phyloP scores from a whole-genome alignment of 306 rosid species.

The Cicer cuneatum region DNA sequence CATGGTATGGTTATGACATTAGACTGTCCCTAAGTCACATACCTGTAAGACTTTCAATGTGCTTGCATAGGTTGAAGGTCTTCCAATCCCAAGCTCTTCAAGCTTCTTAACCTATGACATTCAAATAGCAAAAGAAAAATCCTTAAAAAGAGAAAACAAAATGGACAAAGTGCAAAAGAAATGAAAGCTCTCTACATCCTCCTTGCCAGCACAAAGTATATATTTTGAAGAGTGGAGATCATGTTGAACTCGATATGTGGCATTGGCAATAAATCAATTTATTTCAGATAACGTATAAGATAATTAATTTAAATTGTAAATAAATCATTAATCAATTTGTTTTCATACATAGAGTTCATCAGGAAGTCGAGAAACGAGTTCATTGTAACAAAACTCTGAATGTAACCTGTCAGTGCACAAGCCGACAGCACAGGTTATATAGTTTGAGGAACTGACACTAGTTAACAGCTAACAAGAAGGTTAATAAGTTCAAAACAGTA shows the following conservation, averaged over 20 bases:
- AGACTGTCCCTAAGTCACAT: conserved; percentile 41
- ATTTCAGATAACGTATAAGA: conserved; percentile 18
- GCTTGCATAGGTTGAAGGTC: conserved; percentile 95
- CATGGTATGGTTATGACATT: background rate
- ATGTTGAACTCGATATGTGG: conserved; percentile 8
- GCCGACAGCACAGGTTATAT: background rate
- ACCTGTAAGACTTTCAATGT: conserved; percentile 91
- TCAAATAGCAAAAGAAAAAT: conserved; percentile 36
- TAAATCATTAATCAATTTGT: background rate
- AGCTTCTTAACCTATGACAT: conserved; percentile 80
- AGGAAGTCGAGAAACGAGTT: background rate
- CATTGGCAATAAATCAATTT: conserved; percentile 6
- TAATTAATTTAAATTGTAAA: conserved; percentile 16
- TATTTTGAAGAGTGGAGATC: conserved; percentile 17
- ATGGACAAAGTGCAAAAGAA: conserved; percentile 33
- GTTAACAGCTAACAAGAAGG: conserved; percentile 28
- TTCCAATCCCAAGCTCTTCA: conserved; percentile 99
- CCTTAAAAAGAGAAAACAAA: conserved; percentile 33
- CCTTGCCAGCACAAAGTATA: conserved; percentile 24
- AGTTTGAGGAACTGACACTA: conserved; percentile 11
- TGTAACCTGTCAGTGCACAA: conserved; percentile 1
- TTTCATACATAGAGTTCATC: background rate
- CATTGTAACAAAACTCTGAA: background rate
- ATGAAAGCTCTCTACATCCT: conserved; percentile 20
- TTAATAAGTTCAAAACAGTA: conserved; percentile 15